phyloP scores from a whole-genome alignment of 768 basidiomycete genomes.

The Auriscalpium orientale region DNA sequence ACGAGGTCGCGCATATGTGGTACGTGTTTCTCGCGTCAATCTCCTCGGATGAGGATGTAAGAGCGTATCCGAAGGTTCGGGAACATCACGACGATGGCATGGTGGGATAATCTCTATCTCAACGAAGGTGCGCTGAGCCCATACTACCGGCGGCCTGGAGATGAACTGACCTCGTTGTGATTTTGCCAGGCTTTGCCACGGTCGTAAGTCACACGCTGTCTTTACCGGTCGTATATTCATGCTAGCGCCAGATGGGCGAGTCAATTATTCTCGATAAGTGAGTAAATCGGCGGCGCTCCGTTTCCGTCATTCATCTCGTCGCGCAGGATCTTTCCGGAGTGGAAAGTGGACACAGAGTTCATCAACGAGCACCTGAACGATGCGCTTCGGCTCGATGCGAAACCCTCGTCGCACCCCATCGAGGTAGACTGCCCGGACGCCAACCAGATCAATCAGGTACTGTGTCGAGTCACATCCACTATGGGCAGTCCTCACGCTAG shows the following conservation, averaged over 20 bases:
- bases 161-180: slow-evolving; percentile 35
- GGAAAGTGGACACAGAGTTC: slow-evolving; percentile 78
- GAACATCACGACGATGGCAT: slow-evolving; percentile 88
- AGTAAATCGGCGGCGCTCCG: neutral
- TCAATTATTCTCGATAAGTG: slow-evolving; percentile 22
- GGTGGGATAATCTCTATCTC: slow-evolving; percentile 83
- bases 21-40: slow-evolving; percentile 16
- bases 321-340: slow-evolving; percentile 69
- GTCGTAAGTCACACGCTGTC: slow-evolving; percentile 48
- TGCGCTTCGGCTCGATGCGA: slow-evolving; percentile 80
- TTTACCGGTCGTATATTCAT: too few relatives aligned
- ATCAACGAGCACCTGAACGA: slow-evolving; percentile 64
- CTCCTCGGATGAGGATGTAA: neutral
- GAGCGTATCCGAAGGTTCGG: slow-evolving; percentile 59
- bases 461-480: neutral
- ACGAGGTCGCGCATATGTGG: slow-evolving; percentile 87
- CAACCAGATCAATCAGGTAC: slow-evolving; percentile 71
- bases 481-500: neutral
- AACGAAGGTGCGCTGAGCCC: slow-evolving; percentile 66
- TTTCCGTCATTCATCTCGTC: neutral
- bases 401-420: slow-evolving; percentile 85
- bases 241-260: slow-evolving; percentile 39
- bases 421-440: slow-evolving; percentile 88
- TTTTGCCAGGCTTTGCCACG: slow-evolving; percentile 60
- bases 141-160: too few relatives aligned